Evolutionary conservation across 208 protist genomes (phyloP).

Genomic region (Wallacemonas collosoma): DNA sequence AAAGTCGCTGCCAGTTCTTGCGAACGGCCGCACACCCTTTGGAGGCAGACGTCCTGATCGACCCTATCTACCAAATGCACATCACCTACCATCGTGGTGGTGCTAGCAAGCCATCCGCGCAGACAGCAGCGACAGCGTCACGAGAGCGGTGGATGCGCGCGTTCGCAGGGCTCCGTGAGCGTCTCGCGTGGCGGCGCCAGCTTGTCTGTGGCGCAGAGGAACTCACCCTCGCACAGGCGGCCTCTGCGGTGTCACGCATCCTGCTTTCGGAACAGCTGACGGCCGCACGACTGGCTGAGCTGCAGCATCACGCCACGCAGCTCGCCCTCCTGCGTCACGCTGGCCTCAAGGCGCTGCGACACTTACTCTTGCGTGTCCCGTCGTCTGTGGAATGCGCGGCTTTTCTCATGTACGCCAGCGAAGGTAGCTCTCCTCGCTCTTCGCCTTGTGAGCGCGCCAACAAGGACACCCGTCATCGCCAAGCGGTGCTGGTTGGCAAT

Average conservation of each 20-base stretch:
- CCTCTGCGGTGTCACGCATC: constrained; percentile 26
- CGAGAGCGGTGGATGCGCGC: constrained; percentile 22
- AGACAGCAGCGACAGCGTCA: not conserved
- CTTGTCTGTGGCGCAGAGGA: constrained; percentile 1
- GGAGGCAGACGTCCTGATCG: not conserved
- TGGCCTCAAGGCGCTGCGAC: constrained; percentile 20
- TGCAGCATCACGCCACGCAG: constrained; percentile 21
- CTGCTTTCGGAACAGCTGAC: constrained; percentile 40
- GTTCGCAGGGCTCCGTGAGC: not conserved
- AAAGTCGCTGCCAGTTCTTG: constrained; percentile 11
- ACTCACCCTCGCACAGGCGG: constrained; percentile 31
- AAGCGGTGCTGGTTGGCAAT: not conserved
- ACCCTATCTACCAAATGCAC: not conserved
- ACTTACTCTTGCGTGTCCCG: constrained; percentile 29
- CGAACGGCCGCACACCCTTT: not conserved
- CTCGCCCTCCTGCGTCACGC: constrained; percentile 3
- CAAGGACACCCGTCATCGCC: not conserved
- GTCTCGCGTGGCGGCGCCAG: constrained; percentile 6
- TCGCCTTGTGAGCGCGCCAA: not conserved
- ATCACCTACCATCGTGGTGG: not conserved
- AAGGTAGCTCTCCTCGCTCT: not conserved
- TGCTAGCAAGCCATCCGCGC: not conserved
- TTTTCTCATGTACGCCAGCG: constrained; percentile 22
- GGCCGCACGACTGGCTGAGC: constrained; percentile 34
- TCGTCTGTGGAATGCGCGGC: constrained; percentile 36